Conservation (phyloP, 2,329 filamentous ascomycete genomes). For the Ceratocystis cacaofunesta region DNA sequence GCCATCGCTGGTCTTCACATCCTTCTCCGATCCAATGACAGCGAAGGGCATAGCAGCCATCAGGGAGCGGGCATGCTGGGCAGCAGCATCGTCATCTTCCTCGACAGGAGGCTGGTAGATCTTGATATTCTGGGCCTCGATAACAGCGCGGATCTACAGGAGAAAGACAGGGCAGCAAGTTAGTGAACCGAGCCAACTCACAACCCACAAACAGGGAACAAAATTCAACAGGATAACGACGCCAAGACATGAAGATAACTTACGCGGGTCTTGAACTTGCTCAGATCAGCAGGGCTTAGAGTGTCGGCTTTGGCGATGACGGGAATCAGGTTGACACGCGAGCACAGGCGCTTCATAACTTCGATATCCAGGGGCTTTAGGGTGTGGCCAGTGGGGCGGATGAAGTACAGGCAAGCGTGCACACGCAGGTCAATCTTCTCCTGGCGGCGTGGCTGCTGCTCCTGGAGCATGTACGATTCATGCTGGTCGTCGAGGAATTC, state of each 20-base stretch:
- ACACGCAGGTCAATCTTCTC: conserved; percentile 99
- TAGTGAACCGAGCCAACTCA: neutral
- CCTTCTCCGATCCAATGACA: conserved; percentile 97
- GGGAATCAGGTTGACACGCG: conserved; percentile 94
- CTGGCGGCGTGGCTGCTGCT: conserved; percentile 92
- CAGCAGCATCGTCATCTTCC: conserved; percentile 94
- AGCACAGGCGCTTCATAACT: conserved; percentile 98
- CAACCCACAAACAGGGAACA: neutral
- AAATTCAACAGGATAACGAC: neutral
- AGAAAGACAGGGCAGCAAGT: conserved; percentile 20
- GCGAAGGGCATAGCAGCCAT: conserved; percentile 98
- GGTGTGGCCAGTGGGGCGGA: conserved; percentile 94
- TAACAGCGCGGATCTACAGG: conserved; percentile 72
- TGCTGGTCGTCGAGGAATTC: conserved; percentile 99
- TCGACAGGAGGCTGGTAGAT: conserved; percentile 97
- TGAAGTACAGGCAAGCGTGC: conserved; percentile 97
- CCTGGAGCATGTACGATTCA: conserved; percentile 99
- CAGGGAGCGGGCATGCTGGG: conserved; percentile 82
- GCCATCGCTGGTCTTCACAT: conserved; percentile 89
- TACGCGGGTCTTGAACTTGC: conserved; percentile 91
- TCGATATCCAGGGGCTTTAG: conserved; percentile 98
- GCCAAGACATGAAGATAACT: conserved; percentile 23
- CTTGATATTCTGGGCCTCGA: conserved; percentile 98
- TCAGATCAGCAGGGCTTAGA: conserved; percentile 78
- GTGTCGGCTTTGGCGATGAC: conserved; percentile 98